phyloP scores from a whole-genome alignment of 2,329 filamentous ascomycete genomes.

The Sporothrix brasiliensis region DNA sequence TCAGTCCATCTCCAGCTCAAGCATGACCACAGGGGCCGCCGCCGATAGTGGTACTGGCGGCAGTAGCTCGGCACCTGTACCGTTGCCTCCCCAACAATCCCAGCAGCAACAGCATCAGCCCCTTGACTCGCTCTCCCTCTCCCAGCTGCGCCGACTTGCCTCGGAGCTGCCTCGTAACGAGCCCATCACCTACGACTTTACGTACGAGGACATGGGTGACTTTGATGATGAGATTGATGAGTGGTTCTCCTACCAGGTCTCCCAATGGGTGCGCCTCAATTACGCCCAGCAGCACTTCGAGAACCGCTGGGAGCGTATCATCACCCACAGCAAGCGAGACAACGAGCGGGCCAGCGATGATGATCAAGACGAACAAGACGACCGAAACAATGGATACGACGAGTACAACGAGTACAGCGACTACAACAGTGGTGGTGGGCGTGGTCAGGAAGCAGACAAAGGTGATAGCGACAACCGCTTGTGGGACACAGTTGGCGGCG shows the following conservation, averaged over 20 bases:
- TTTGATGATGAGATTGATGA: slow-evolving; percentile 23
- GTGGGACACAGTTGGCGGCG: slow-evolving; percentile 68
- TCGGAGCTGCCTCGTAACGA: slow-evolving; percentile 72
- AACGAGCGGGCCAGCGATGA: slow-evolving; percentile 26
- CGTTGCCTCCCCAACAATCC: not conserved
- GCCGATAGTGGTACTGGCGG: not conserved
- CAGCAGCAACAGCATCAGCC: slow-evolving; percentile 34
- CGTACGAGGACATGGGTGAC: slow-evolving; percentile 69
- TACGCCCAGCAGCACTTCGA: slow-evolving; percentile 77
- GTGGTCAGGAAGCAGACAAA: not conserved
- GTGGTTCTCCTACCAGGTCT: slow-evolving; percentile 92
- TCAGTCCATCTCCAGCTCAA: slow-evolving; percentile 2
- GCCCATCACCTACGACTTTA: slow-evolving; percentile 80
- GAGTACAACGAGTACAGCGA: slow-evolving; percentile 44
- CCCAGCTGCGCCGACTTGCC: slow-evolving; percentile 72
- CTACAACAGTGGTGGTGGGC: not conserved
- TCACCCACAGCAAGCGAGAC: slow-evolving; percentile 39
- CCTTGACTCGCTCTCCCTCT: slow-evolving; percentile 72
- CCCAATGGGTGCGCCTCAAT: slow-evolving; percentile 78
- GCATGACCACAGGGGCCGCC: slow-evolving; percentile 15
- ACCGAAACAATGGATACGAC: slow-evolving; percentile 44
- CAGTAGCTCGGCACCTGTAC: not conserved
- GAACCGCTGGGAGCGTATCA: slow-evolving; percentile 68
- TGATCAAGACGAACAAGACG: slow-evolving; percentile 38
- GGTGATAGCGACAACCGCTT: slow-evolving; percentile 39